Conservation (phyloP, 2,329 filamentous ascomycete species). For the Colletotrichum viniferum region DNA sequence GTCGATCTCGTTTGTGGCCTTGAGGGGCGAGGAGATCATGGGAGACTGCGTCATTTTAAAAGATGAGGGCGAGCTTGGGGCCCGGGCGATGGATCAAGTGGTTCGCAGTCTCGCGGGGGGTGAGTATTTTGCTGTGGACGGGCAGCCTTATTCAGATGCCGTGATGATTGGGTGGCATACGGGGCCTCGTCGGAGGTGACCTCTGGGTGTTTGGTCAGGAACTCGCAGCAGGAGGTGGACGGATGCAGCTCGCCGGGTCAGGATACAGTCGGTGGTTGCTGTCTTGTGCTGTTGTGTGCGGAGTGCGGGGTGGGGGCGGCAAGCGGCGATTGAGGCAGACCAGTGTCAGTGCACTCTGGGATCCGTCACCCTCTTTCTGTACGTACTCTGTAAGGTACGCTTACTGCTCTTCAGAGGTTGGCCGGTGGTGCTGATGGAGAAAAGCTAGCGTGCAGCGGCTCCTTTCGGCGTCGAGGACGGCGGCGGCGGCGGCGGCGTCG, state of each 20-base stretch:
- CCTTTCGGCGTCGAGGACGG: background rate
- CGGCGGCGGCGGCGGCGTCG: background rate
- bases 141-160: slow-evolving; percentile 15
- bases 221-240: slow-evolving; percentile 3
- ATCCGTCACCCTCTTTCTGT: background rate
- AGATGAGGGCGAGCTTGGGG: slow-evolving; percentile 16
- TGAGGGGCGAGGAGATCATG: slow-evolving; percentile 94
- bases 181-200: slow-evolving; percentile 14
- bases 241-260: slow-evolving; percentile 16
- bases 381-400: slow-evolving; percentile 12
- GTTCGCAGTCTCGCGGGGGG: background rate
- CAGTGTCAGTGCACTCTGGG: slow-evolving; percentile 9
- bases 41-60: slow-evolving; percentile 78
- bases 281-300: slow-evolving; percentile 6
- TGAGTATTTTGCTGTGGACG: background rate
- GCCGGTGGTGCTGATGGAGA: background rate
- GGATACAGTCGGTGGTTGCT: slow-evolving; percentile 6
- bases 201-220: background rate
- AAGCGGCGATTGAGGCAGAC: slow-evolving; percentile 7
- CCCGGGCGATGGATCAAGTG: background rate
- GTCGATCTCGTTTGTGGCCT: slow-evolving; percentile 96
- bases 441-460: background rate
- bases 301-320: slow-evolving; percentile 18
- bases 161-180: slow-evolving; percentile 17
- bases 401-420: background rate